Evolutionary conservation across 345 rosid genomes (phyloP), one percentile per base, ranked within the genome.

Genomic region (Citrus inodora): DNA sequence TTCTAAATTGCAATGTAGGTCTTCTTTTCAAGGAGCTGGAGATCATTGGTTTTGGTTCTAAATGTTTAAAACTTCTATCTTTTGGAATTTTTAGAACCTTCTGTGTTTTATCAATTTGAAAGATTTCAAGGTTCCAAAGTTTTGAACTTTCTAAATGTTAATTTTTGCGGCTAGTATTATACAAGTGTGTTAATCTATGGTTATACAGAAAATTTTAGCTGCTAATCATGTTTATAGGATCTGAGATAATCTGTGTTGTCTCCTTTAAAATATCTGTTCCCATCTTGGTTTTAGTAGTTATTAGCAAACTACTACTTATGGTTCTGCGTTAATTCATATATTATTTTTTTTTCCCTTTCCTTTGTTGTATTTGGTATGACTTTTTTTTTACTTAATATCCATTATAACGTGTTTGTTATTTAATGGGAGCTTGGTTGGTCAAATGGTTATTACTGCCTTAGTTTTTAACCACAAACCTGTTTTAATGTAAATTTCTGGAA

Each of bases 251-350:
- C 79, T 46, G 7, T 38, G 76, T 38, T 8, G 24, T 61, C 13
- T 19, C 25, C 40, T 58, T 46, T 62, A 21, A 14, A 48, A 17
- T 37, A 2, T 67, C 25, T 7, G 46, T 33, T 37, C n/a, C 42
- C 48, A 37, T 79, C 46, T 27, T 73, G 56, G 59, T 82, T 83
- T 85, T 76, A 65, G 65, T 53, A 32, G 33, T 55, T 35, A 4
- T 16, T 48, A 65, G 51, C 32, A 28, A 65, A 65, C 71, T 66
- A 37, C 73, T 68, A 38, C 38, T 35, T 35, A 17, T 72, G 68
- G 67, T 66, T 55, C 67, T 35, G 37, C 38, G 28, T 32, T 73
- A 30, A 60, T 27, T 62, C 64, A 21, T 30, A 46, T 55, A n/a
- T 8, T 9, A n/a, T 35, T 38, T 14, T 33, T 58, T 58, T 58